Conservation (phyloP, 2,329 filamentous ascomycete genomes). For the Trichoderma sp. region DNA sequence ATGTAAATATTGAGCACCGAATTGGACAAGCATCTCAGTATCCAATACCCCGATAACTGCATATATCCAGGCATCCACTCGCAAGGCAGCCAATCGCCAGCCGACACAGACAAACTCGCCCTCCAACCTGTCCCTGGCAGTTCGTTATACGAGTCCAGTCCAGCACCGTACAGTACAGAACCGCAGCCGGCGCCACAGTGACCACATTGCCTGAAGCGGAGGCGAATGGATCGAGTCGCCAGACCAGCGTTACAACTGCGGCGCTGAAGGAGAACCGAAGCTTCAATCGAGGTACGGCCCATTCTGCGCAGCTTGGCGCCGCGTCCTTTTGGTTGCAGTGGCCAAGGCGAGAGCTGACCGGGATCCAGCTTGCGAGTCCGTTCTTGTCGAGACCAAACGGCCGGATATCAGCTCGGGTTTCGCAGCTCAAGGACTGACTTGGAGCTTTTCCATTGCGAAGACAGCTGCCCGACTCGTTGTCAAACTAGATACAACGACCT, state of each 20-base stretch:
- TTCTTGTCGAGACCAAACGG: not conserved
- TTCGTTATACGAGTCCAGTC: not conserved
- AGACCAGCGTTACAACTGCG: constrained; percentile 16
- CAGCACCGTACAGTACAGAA: too few relatives aligned
- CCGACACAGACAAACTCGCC: not conserved
- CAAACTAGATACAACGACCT: not conserved
- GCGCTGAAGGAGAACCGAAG: constrained; percentile 21
- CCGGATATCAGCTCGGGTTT: too few relatives aligned
- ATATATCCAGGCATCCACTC: constrained; percentile 1
- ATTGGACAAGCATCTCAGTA: too few relatives aligned
- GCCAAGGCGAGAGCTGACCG: constrained; percentile 5
- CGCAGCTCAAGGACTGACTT: not conserved
- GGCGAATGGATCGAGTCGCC: constrained; percentile 25
- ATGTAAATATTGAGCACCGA: too few relatives aligned
- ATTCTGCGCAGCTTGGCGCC: constrained; percentile 7
- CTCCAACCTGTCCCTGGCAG: not conserved
- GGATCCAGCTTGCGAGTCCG: not conserved
- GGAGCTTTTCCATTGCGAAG: not conserved
- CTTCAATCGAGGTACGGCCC: constrained; percentile 1
- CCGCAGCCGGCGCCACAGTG: constrained; percentile 16
- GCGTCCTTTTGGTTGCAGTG: not conserved
- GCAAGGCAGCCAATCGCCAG: not conserved
- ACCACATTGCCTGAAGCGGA: constrained; percentile 26
- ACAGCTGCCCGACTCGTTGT: not conserved
- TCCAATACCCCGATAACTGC: constrained; percentile 21